These are phyloP conservation scores for Aspergillus sclerotiicarbonarius DNA, from an alignment of 495 filamentous ascomycete species.

Conservation along the genomic window DNA sequence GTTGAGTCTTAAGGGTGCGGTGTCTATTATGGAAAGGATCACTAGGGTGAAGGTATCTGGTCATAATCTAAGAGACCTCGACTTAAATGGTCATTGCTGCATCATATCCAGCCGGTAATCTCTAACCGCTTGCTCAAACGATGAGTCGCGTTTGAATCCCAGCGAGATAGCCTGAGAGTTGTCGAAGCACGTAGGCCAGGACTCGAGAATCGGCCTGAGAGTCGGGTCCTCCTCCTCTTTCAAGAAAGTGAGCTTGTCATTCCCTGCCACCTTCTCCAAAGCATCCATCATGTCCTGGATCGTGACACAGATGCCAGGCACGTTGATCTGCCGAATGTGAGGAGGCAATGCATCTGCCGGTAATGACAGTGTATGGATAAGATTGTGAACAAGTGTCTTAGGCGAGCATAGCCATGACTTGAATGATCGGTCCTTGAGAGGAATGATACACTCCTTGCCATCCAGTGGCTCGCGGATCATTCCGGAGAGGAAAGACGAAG, in stretches of 20 bases:
- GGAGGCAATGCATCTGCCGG: conserved; percentile 46
- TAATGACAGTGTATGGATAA: conserved; percentile 57
- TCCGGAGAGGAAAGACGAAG: conserved; percentile 66
- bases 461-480: conserved; percentile 63
- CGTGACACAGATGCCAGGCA: conserved; percentile 68
- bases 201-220: conserved; percentile 61
- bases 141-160: conserved; percentile 56
- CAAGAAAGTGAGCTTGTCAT: conserved; percentile 60
- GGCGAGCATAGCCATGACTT: conserved; percentile 64
- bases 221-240: conserved; percentile 58
- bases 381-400: conserved; percentile 59
- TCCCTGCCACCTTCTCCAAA: conserved; percentile 61
- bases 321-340: conserved; percentile 62
- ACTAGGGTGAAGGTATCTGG: too few relatives aligned
- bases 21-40: too few relatives aligned
- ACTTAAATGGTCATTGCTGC: conserved; percentile 22
- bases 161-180: conserved; percentile 53
- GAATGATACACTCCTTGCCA: conserved; percentile 61
- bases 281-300: conserved; percentile 72
- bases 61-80: too few relatives aligned
- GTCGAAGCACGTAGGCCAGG: conserved; percentile 69
- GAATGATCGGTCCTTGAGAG: conserved; percentile 58
- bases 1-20: too few relatives aligned
- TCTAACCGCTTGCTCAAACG: conserved; percentile 54
- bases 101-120: conserved; percentile 46